These are phyloP conservation scores for Luzula sylvatica DNA, from an alignment of 176 grass and related monocot genomes.

Conservation along the genomic window DNA sequence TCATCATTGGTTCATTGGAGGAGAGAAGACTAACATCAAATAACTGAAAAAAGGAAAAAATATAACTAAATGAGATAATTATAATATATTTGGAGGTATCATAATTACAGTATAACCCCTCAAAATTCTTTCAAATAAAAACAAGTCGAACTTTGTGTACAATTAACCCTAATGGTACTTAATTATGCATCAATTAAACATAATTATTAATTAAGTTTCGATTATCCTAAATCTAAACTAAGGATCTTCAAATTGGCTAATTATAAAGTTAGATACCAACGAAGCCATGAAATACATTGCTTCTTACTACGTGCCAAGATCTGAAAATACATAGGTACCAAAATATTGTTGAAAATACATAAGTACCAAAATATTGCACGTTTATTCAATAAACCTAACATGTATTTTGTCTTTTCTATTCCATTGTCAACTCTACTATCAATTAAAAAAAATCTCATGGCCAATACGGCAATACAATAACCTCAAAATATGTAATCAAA, in stretches of 20 bases:
- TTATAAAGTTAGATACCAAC: neutral
- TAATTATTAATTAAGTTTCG: too few relatives aligned
- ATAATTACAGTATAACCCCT: neutral
- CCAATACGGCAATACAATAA: neutral
- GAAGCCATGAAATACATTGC: neutral
- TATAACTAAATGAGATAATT: neutral
- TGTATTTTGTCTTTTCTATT: neutral
- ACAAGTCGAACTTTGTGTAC: neutral
- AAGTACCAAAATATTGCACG: neutral
- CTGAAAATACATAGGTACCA: neutral
- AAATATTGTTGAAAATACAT: too few relatives aligned
- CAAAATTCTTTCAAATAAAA: neutral
- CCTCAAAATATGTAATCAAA: neutral
- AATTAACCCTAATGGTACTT: neutral
- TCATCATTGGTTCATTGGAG: slow-evolving; percentile 3
- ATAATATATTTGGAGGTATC: too few relatives aligned
- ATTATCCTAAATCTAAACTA: neutral
- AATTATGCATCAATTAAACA: too few relatives aligned
- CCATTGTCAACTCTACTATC: neutral
- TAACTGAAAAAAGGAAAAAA: slow-evolving; percentile 35
- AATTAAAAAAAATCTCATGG: neutral
- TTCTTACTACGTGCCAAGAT: neutral
- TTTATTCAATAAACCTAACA: neutral
- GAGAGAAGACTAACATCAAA: slow-evolving; percentile 41
- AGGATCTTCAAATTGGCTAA: neutral